Conservation (phyloP, 345 rosid genomes). For the Hypericum perforatum region DNA sequence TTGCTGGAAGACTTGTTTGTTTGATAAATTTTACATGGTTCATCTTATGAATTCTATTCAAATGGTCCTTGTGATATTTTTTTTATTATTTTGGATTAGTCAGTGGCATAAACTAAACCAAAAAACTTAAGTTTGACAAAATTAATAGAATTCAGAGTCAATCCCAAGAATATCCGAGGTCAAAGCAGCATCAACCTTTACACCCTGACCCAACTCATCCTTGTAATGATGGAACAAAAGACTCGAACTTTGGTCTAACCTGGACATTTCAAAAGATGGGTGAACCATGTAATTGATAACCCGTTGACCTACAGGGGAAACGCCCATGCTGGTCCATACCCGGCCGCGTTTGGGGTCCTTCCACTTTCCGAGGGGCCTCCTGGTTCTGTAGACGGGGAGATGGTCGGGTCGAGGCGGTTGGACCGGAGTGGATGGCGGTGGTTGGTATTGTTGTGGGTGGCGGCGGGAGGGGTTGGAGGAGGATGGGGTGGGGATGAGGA, state of each 20-base stretch:
- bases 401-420: constrained; percentile 10
- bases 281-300: constrained; percentile 44
- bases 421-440: constrained; percentile 13
- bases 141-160: too few species aligned
- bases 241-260: constrained; percentile 30
- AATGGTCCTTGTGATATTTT: too few species aligned
- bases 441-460: constrained; percentile 16
- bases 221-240: constrained; percentile 27
- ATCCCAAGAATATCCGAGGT: constrained; percentile 50
- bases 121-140: too few species aligned
- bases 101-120: too few species aligned
- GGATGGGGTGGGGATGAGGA: constrained; percentile 51
- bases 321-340: constrained; percentile 60
- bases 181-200: constrained; percentile 13
- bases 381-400: constrained; percentile 22
- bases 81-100: too few species aligned
- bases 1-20: too few species aligned
- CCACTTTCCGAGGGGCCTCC: constrained; percentile 54
- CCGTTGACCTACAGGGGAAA: constrained; percentile 58
- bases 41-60: too few species aligned
- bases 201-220: constrained; percentile 16
- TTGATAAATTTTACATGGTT: too few species aligned
- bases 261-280: constrained; percentile 39
- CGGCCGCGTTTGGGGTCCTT: constrained; percentile 63
- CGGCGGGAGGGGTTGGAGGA: constrained; percentile 37